Evolutionary conservation across 1,284 basidiomycete species (phyloP).

Genomic region (Stygiomarasmius scandens): DNA sequence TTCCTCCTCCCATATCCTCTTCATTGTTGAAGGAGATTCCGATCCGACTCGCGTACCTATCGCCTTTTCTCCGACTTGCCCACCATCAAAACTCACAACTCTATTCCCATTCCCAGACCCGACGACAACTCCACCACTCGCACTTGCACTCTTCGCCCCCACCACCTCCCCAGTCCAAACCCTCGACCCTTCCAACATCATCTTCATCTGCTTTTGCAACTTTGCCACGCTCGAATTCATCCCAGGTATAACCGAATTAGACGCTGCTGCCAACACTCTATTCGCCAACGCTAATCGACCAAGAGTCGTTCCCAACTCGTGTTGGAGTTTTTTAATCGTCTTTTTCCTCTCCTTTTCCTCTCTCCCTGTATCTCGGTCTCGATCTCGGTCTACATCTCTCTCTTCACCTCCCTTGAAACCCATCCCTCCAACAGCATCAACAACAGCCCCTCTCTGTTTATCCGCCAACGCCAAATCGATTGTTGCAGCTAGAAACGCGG

Average conservation of each 20-base stretch:
- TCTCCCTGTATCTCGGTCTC: too few relatives aligned
- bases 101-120: too few relatives aligned
- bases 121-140: background rate
- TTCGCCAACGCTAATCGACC: conserved; percentile 13
- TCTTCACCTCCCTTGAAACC: background rate
- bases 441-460: background rate
- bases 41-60: too few relatives aligned
- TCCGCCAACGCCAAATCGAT: conserved; percentile 18
- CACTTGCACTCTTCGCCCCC: background rate
- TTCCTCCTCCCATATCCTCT: background rate
- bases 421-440: background rate
- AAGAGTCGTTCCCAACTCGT: conserved; percentile 7
- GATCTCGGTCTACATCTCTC: background rate
- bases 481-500: conserved; percentile 18
- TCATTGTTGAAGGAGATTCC: too few relatives aligned
- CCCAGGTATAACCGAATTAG: conserved; percentile 14
- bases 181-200: background rate
- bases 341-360: too few relatives aligned
- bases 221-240: conserved; percentile 16
- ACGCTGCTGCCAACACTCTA: conserved; percentile 13
- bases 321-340: background rate
- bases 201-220: conserved; percentile 10
- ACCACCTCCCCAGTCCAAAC: background rate
- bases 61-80: too few relatives aligned
- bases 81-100: too few relatives aligned